Base-by-base conservation (phyloP, 73 alveolate genomes). In the Urostyla sp. region DNA sequence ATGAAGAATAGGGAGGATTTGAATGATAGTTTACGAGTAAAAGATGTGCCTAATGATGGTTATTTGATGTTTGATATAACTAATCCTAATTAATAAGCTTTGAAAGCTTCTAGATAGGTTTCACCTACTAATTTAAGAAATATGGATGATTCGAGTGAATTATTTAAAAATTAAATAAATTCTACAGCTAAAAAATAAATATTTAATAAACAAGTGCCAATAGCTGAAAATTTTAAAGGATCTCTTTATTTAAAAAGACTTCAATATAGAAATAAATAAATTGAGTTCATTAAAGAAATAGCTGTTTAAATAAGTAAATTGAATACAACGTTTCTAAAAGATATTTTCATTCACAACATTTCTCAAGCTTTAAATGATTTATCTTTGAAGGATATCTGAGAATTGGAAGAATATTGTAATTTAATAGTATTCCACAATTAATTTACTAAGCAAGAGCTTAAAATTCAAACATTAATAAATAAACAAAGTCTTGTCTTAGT, bases 21-120 rank as follows among this genome's bases (percentile, higher is more conserved):
- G 15, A 63, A 60, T 23, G 8, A 20, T 6, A 63, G 53, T 4
- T 24, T 63, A 13, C 37, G 31, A 43, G 20, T 63, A 24, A 27
- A 34, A 21, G 79, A 63, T 8, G 27, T 63, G 5, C 51, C 79
- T 5, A 63, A 63, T 40, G 79, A 63, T 63, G 79, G 79, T n/a
- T 63, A 63, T 43, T 26, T 63, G 13, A 3, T 63, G 53, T 49
- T 63, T 16, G 79, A 63, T 7, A 5, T 24, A 7, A 50, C 50
- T 28, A 63, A 63, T 15, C 51, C 51, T 11, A 5, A 63, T 21
- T 38, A 36, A 15, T 35, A 59, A 31, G 43, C 37, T 31, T 15
- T 4, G 6, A 35, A 27, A 18, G 76, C 16, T n/a, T 6, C 20
- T 30, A 13, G 2, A 8, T 15, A 13, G 6, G 5, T 4, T 3